These are phyloP conservation scores for Purshia tridentata DNA, from an alignment of 306 rosid species.

Conservation along the genomic window DNA sequence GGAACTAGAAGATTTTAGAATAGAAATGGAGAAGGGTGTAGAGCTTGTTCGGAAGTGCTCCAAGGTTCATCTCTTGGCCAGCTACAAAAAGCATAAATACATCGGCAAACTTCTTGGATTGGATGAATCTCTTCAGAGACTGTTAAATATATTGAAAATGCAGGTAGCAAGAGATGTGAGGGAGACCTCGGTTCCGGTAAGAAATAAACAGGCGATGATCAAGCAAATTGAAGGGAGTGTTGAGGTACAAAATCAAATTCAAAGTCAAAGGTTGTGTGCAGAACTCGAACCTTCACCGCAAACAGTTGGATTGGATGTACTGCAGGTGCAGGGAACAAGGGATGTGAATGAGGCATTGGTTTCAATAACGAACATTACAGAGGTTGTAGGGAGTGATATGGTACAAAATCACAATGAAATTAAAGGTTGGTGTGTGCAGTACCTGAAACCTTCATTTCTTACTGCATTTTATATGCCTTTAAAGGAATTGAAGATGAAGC, in stretches of 20 bases:
- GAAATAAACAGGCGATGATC: neutral
- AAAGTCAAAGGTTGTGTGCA: too few relatives aligned
- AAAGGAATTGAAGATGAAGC: too few relatives aligned
- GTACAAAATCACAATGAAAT: neutral
- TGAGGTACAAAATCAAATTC: too few relatives aligned
- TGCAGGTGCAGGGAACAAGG: neutral
- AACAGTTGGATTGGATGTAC: too few relatives aligned
- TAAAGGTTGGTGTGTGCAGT: neutral
- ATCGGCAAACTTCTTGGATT: neutral
- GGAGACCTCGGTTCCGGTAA: neutral
- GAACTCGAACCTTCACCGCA: too few relatives aligned
- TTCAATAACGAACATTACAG: neutral
- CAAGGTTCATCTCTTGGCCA: neutral
- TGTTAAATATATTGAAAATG: neutral
- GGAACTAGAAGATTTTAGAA: neutral
- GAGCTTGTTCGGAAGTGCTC: neutral
- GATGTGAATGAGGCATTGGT: neutral
- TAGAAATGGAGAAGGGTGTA: neutral
- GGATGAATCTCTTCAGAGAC: neutral
- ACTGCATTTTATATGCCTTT: too few relatives aligned
- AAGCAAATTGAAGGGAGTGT: too few relatives aligned
- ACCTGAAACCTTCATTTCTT: too few relatives aligned
- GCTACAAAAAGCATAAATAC: neutral
- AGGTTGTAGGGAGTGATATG: neutral
- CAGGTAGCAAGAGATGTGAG: too few relatives aligned